A percentile compares a stretch with the other conserved stretches of the same genome.
Evolutionary conservation across 148 eudicot species (phyloP).

Genomic region (Amaranthus hypochondriacus): DNA sequence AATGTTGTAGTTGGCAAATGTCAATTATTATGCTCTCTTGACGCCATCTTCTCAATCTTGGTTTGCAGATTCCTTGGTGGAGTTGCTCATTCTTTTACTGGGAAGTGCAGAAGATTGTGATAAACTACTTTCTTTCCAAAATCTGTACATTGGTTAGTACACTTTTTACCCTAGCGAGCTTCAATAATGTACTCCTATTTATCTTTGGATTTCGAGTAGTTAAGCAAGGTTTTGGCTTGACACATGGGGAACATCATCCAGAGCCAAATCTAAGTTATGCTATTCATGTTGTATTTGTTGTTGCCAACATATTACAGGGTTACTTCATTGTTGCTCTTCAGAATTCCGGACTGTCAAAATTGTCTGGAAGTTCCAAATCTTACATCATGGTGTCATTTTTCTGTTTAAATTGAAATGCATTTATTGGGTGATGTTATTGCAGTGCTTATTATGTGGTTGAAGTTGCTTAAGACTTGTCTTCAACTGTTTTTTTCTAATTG

Average conservation of each 20-base stretch:
- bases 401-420: conserved; percentile 1
- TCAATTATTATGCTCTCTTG: neutral
- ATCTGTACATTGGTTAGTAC: conserved; percentile 69
- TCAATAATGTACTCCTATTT: neutral
- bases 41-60: conserved; percentile 8
- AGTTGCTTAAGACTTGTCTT: neutral
- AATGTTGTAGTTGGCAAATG: neutral
- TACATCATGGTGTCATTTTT: neutral
- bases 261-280: no score
- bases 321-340: neutral
- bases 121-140: conserved; percentile 65
- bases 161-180: neutral
- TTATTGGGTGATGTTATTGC: neutral
- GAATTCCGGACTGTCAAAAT: neutral
- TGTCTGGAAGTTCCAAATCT: neutral
- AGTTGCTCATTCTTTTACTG: conserved; percentile 95
- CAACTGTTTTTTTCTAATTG: neutral
- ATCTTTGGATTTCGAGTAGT: neutral
- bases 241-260: neutral
- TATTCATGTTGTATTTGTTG: neutral
- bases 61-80: conserved; percentile 64
- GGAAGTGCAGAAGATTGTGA: conserved; percentile 84
- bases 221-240: neutral
- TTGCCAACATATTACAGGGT: neutral
- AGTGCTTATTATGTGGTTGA: neutral